Conservation (phyloP, 176 grass and related monocot genomes). For the Cenchrus purpureus region DNA sequence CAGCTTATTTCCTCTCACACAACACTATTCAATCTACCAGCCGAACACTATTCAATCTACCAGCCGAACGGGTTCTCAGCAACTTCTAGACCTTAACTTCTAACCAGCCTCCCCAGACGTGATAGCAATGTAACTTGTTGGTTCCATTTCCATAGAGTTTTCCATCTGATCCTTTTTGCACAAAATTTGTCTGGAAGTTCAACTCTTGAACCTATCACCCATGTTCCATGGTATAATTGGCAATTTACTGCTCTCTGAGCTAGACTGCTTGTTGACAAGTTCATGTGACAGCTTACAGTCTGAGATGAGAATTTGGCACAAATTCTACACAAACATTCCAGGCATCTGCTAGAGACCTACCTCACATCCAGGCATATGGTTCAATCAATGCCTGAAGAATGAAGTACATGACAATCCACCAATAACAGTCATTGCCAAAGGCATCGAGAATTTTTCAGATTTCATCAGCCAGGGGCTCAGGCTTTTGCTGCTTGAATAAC, state of each 20-base stretch:
- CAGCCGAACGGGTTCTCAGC: no score
- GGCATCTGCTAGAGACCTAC: not conserved
- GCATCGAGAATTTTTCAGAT: not conserved
- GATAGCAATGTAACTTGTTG: not conserved
- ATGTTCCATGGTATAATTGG: not conserved
- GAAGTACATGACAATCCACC: not conserved
- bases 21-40: no score
- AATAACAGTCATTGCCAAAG: not conserved
- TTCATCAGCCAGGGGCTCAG: not conserved
- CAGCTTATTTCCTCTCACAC: no score
- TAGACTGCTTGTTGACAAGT: slow-evolving; percentile 1
- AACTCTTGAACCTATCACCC: not conserved
- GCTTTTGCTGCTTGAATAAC: not conserved
- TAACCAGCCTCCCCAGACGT: not conserved
- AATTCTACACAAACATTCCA: not conserved
- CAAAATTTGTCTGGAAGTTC: not conserved
- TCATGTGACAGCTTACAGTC: not conserved
- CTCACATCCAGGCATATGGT: not conserved
- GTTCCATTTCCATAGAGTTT: slow-evolving; percentile 9
- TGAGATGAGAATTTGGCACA: no score
- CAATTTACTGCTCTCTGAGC: not conserved
- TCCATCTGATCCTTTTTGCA: not conserved
- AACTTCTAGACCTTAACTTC: not conserved
- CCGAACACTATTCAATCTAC: no score
- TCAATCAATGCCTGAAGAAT: not conserved